phyloP scores from a whole-genome alignment of 805 yeast genomes.

The Hanseniaspora nectarophila region DNA sequence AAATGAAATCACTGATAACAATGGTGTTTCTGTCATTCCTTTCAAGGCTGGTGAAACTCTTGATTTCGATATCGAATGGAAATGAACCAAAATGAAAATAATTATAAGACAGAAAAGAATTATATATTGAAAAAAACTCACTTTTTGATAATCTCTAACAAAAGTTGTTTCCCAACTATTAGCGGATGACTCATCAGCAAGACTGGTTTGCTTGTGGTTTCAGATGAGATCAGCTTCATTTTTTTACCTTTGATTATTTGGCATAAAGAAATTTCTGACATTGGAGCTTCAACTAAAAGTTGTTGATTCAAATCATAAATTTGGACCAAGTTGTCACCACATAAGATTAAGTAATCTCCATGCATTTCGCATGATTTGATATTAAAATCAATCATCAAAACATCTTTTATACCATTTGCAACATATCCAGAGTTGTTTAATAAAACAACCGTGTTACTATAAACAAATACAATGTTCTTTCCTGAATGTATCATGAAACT shows the following conservation, averaged over 20 bases:
- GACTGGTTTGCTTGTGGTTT: conserved; percentile 30
- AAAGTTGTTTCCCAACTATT: conserved; percentile 48
- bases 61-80: conserved; percentile 68
- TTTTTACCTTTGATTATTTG: conserved; percentile 68
- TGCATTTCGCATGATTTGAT: conserved; percentile 34
- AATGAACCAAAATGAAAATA: conserved; percentile 63
- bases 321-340: conserved; percentile 59
- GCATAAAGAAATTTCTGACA: conserved; percentile 34
- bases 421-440: conserved; percentile 48
- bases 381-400: conserved; percentile 34
- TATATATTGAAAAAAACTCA: conserved; percentile 61
- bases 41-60: conserved; percentile 72
- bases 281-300: conserved; percentile 29
- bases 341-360: conserved; percentile 39
- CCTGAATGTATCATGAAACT: conserved; percentile 50
- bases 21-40: conserved; percentile 55
- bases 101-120: conserved; percentile 79
- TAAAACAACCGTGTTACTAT: conserved; percentile 58
- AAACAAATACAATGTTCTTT: conserved; percentile 48
- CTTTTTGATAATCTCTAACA: conserved; percentile 45
- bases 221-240: conserved; percentile 35
- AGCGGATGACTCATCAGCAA: conserved; percentile 54
- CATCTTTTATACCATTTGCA: conserved; percentile 31
- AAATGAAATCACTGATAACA: conserved; percentile 42
- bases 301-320: conserved; percentile 46